Evolutionary conservation across 2,329 filamentous ascomycete genomes (phyloP).

Genomic region (Calonectria leucothoes): DNA sequence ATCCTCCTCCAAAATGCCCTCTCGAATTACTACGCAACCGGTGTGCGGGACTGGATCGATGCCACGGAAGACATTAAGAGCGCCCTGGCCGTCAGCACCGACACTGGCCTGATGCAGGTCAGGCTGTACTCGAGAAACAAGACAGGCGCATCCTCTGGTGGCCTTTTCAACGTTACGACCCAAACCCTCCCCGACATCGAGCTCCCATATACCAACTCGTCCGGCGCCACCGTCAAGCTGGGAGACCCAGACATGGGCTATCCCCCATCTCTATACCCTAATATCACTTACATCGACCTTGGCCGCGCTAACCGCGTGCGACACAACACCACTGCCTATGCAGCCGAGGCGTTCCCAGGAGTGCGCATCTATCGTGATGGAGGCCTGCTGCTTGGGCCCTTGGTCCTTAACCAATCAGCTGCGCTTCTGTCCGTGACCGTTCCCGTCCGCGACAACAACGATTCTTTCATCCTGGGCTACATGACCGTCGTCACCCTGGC

Average conservation of each 20-base stretch:
- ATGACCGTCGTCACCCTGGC: slow-evolving; percentile 84
- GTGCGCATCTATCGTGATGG: slow-evolving; percentile 61
- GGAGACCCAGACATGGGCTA: slow-evolving; percentile 75
- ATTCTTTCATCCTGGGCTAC: slow-evolving; percentile 79
- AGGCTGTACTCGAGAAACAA: slow-evolving; percentile 78
- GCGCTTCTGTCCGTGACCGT: slow-evolving; percentile 85
- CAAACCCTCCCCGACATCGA: slow-evolving; percentile 59
- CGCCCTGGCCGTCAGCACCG: slow-evolving; percentile 72
- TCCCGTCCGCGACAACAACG: slow-evolving; percentile 75
- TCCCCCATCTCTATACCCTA: slow-evolving; percentile 80
- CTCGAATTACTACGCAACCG: slow-evolving; percentile 62
- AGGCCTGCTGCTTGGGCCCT: slow-evolving; percentile 81
- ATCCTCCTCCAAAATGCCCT: slow-evolving; percentile 69
- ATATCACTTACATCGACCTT: slow-evolving; percentile 73
- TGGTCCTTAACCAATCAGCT: slow-evolving; percentile 77
- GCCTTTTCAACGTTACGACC: slow-evolving; percentile 75
- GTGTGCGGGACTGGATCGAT: slow-evolving; percentile 66
- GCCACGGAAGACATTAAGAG: slow-evolving; percentile 75
- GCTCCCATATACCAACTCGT: slow-evolving; percentile 70
- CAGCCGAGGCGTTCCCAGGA: slow-evolving; percentile 62
- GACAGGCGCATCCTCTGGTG: slow-evolving; percentile 62
- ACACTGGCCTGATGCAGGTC: slow-evolving; percentile 74
- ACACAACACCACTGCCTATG: slow-evolving; percentile 54
- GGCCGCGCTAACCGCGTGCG: slow-evolving; percentile 53
- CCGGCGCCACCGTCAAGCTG: slow-evolving; percentile 70